These are phyloP conservation scores for Rosa persica DNA, from an alignment of 306 rosid species.

Conservation along the genomic window DNA sequence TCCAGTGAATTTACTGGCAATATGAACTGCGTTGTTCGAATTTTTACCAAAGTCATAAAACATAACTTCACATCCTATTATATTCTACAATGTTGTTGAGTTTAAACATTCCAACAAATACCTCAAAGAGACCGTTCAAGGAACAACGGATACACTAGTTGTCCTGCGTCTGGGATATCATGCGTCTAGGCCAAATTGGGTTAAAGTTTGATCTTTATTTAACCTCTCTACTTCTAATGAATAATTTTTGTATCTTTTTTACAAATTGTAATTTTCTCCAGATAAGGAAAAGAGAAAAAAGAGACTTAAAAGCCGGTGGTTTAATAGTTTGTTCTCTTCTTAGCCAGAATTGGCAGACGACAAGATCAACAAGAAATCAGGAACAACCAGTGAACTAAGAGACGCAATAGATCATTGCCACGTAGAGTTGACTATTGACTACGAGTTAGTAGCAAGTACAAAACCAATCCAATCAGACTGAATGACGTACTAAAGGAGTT, in stretches of 20 bases:
- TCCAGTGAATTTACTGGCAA: too few species aligned
- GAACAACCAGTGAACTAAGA: not conserved
- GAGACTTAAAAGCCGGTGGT: not conserved
- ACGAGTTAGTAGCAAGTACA: not conserved
- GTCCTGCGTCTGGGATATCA: too few species aligned
- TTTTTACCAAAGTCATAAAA: too few species aligned
- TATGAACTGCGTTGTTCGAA: too few species aligned
- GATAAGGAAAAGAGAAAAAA: not conserved
- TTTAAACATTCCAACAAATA: too few species aligned
- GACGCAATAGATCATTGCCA: not conserved
- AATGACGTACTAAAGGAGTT: not conserved
- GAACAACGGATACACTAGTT: too few species aligned
- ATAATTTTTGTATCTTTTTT: not conserved
- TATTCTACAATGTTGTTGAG: too few species aligned
- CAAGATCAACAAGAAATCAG: constrained; percentile 7
- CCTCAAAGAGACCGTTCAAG: too few species aligned
- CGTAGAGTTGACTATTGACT: not conserved
- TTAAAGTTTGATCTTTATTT: too few species aligned
- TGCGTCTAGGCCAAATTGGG: not conserved
- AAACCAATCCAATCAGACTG: not conserved
- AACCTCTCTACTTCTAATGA: too few species aligned
- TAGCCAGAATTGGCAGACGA: not conserved
- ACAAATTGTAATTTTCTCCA: not conserved
- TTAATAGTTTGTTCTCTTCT: constrained; percentile 1
- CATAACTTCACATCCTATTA: too few species aligned